Base-by-base conservation (phyloP, 2,329 filamentous ascomycete species). In the Daldinia sp. region DNA sequence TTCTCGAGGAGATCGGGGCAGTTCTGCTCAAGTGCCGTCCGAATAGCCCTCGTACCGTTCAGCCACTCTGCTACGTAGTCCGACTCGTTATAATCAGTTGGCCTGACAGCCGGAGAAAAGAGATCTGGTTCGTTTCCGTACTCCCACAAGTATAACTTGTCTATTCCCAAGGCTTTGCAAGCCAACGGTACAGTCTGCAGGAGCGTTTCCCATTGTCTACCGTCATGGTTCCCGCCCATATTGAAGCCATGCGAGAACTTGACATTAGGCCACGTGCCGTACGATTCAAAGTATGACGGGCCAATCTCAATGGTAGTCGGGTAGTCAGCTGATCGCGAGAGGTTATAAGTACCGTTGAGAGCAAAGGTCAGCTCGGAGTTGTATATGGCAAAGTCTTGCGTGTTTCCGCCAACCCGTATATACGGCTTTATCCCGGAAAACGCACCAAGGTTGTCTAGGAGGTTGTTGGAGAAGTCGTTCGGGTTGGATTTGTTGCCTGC, bases 121-220 rank as follows among this genome's bases (percentile, higher is more conserved):
- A 89, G 74, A 72, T 90, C 86, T 0, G 86, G 85, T 72, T 89
- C 87, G 68, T 90, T 90, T 35, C 88, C 87, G 66, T 89, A 85
- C 70, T 87, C 85, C 85, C 85, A 90, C 64, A 78, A 77, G 23
- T 85, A 80, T 4, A 88, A 75, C 54, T 80, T 84, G 4, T 80
- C 81, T 9, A 75, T 74, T 2, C 78, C 76, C 0, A 90, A 74
- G 3, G 85, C 83, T 67, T 83, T 82, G 74, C 87, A 90, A 1
- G 81, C 86, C 37, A 87, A 73, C 0, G 84, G 79, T 0, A 85
- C 84, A 0, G 85, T 87, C 7, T 82, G 80, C 2, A 84, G 68
- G 1, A 89, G 78, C 0, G 82, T 83, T 30, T 82, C 74, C 75
- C 82, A 81, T 6, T 69, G 67, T 3, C 82, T 85, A 8, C 72